A percentile compares a stretch with the other conserved stretches of the same genome.
Evolutionary conservation across 176 grass and related monocot genomes (phyloP).

Genomic region (Musa itinerans): DNA sequence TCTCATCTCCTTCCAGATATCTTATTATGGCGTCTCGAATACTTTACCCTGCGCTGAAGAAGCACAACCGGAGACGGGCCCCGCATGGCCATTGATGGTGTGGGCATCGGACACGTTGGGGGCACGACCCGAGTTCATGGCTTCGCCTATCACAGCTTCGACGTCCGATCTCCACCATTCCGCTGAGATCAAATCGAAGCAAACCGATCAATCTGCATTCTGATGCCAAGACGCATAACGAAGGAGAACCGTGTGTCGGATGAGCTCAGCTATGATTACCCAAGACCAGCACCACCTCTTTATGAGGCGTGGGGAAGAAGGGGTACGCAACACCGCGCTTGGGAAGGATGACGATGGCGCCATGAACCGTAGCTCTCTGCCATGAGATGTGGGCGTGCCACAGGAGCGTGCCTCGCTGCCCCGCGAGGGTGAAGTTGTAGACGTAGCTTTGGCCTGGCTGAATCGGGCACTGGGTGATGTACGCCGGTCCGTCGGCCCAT

Average conservation of each 20-base stretch:
- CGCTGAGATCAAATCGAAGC: neutral
- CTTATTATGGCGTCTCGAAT: neutral
- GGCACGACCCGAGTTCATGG: neutral
- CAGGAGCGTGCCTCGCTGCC: constrained; percentile 3
- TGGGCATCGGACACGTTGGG: constrained; percentile 14
- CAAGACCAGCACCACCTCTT: constrained; percentile 3
- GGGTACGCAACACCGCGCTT: constrained; percentile 2
- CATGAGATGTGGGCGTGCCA: constrained; percentile 16
- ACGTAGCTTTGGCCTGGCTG: neutral
- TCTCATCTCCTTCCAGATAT: neutral
- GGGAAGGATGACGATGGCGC: constrained; percentile 19
- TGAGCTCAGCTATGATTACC: neutral
- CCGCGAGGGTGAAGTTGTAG: constrained; percentile 18
- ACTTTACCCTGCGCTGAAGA: neutral
- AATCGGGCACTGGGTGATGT: constrained; percentile 16
- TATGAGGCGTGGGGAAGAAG: neutral
- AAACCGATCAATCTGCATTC: neutral
- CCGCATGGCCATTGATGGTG: constrained; percentile 12
- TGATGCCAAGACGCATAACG: neutral
- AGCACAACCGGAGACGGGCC: neutral
- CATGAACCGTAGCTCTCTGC: constrained; percentile 5
- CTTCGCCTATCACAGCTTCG: constrained; percentile 1
- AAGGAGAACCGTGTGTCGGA: neutral
- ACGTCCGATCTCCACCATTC: constrained; percentile 17
- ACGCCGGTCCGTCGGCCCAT: constrained; percentile 6